Conservation (phyloP, 139 green algal genomes). For the Yamagishiella unicocca region DNA sequence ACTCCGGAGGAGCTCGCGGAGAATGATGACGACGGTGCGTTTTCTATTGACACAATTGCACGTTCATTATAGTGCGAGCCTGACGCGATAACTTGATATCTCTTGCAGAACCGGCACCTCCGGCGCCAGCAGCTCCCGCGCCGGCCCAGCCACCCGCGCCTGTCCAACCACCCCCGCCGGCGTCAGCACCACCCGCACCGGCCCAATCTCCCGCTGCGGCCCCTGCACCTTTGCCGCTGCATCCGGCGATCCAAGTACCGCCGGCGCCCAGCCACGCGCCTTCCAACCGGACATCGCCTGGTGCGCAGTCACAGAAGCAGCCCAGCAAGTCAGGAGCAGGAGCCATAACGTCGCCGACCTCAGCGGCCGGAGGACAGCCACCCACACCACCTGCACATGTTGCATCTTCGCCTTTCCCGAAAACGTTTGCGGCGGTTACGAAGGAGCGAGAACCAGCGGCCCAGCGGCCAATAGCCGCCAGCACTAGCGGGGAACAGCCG, state of each 20-base stretch:
- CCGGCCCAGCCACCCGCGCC: not conserved
- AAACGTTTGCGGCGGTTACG: not conserved
- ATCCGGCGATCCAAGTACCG: not conserved
- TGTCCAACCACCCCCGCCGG: not conserved
- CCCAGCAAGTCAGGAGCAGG: not conserved
- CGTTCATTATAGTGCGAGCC: not conserved
- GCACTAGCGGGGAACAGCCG: not conserved
- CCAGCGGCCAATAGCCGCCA: not conserved
- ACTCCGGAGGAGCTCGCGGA: slow-evolving; percentile 35
- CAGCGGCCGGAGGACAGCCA: not conserved
- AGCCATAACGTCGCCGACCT: not conserved
- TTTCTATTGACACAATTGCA: not conserved
- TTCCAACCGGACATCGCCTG: not conserved
- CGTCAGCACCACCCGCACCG: not conserved
- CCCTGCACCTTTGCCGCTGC: no score
- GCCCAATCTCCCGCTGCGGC: not conserved
- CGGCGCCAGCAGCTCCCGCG: not conserved
- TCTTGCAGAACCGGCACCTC: slow-evolving; percentile 15
- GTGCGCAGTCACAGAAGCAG: not conserved
- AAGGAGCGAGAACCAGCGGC: not conserved
- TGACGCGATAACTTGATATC: not conserved
- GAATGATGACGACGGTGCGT: slow-evolving; percentile 18
- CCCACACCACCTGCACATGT: no score
- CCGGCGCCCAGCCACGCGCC: not conserved
- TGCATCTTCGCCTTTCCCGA: not conserved